Evolutionary conservation across 495 filamentous ascomycete species (phyloP).

Genomic region (Aspergillus conjunctus): DNA sequence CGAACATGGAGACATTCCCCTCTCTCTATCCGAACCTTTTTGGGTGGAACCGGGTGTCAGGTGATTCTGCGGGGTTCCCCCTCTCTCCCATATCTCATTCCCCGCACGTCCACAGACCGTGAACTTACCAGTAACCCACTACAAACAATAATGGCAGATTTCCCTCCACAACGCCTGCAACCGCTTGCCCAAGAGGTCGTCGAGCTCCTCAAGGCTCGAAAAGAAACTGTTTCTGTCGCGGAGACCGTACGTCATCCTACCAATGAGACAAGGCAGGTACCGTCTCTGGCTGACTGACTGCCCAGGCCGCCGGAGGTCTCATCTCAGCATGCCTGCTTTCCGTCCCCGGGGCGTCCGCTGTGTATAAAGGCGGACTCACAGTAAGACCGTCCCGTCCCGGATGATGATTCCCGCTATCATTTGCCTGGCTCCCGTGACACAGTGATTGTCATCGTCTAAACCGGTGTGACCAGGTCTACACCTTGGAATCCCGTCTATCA

Average conservation of each 20-base stretch:
- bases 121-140: neutral
- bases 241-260: conserved; percentile 53
- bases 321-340: conserved; percentile 58
- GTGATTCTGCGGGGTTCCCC: neutral
- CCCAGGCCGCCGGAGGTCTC: conserved; percentile 65
- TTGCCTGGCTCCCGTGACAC: neutral
- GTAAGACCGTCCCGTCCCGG: conserved; percentile 34
- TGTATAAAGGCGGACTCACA: conserved; percentile 63
- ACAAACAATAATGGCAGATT: conserved; percentile 23
- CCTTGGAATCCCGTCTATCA: conserved; percentile 58
- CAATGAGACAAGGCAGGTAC: conserved; percentile 4
- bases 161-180: conserved; percentile 54
- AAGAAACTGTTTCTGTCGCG: conserved; percentile 58
- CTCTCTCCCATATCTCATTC: neutral
- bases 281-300: neutral
- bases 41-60: neutral
- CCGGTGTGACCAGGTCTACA: conserved; percentile 54
- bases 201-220: conserved; percentile 51
- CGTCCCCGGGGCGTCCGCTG: conserved; percentile 54
- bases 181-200: conserved; percentile 53
- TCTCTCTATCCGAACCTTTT: neutral
- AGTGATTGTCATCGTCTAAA: neutral
- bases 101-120: neutral
- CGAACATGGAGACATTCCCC: neutral
- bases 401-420: neutral